These are phyloP conservation scores for Dendrocalamus sinicus DNA, from an alignment of 176 grass and related monocot species.

Conservation along the genomic window DNA sequence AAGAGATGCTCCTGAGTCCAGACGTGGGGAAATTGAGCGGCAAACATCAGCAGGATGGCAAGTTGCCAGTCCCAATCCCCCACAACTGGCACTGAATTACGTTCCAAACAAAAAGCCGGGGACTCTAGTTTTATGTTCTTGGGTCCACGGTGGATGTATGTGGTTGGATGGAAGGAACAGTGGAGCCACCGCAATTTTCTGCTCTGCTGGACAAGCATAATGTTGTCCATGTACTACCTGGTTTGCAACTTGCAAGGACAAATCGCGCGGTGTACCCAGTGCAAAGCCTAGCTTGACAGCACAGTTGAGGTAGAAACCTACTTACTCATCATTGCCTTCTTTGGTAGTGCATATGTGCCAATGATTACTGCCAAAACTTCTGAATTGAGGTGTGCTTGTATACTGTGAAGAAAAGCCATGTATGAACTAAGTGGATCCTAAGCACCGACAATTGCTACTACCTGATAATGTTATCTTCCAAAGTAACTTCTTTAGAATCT, in stretches of 20 bases:
- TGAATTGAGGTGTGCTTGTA: conserved; percentile 2
- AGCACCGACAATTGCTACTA: conserved; percentile 31
- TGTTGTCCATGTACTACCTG: conserved; percentile 40
- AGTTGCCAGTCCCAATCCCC: conserved; percentile 61
- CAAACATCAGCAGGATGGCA: conserved; percentile 58
- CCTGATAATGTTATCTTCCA: not conserved
- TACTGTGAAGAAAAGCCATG: not conserved
- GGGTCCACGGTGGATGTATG: conserved; percentile 56
- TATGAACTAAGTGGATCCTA: not conserved
- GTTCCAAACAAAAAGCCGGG: conserved; percentile 34
- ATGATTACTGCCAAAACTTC: conserved; percentile 7
- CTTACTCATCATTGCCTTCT: not conserved
- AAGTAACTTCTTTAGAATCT: not conserved
- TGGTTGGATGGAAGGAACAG: conserved; percentile 48
- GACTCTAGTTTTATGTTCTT: conserved; percentile 43
- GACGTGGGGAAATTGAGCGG: conserved; percentile 2
- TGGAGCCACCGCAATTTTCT: conserved; percentile 38
- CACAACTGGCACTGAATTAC: conserved; percentile 56
- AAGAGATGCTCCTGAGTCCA: conserved; percentile 19
- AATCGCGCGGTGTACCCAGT: conserved; percentile 17
- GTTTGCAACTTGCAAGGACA: conserved; percentile 45
- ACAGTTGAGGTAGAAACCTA: conserved; percentile 4
- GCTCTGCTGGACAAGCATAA: conserved; percentile 43
- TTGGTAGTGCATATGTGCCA: not conserved
- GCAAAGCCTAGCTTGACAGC: conserved; percentile 38